phyloP scores from a whole-genome alignment of 495 filamentous ascomycete species.

The Cladorrhinum samala region DNA sequence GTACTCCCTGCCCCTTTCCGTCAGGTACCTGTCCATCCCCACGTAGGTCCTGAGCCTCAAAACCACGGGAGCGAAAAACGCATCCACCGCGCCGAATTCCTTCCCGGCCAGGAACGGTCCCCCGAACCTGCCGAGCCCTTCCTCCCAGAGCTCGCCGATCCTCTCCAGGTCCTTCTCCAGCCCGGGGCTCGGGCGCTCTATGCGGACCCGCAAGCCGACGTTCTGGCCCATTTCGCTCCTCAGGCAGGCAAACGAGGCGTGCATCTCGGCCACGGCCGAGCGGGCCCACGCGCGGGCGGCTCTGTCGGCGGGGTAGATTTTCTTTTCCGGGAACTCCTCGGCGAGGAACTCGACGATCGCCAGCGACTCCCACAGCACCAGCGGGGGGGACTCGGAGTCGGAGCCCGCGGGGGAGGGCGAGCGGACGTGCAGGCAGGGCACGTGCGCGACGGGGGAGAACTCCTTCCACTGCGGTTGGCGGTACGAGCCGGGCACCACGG shows the following conservation, averaged over 20 bases:
- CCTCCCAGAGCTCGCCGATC: conserved; percentile 33
- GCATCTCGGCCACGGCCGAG: conserved; percentile 49
- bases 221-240: conserved; percentile 42
- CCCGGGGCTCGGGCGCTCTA: conserved; percentile 20
- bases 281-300: conserved; percentile 45
- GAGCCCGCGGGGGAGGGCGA: neutral
- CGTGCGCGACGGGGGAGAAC: conserved; percentile 28
- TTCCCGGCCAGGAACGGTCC: conserved; percentile 36
- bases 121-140: conserved; percentile 31
- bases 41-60: conserved; percentile 26
- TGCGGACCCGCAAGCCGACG: conserved; percentile 34
- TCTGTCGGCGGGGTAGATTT: conserved; percentile 41
- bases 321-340: conserved; percentile 37
- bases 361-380: conserved; percentile 44
- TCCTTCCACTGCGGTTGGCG: conserved; percentile 15
- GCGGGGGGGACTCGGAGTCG: neutral
- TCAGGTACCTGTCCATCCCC: conserved; percentile 9
- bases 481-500: conserved; percentile 12
- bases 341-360: conserved; percentile 51
- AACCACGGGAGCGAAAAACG: conserved; percentile 38
- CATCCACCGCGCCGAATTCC: conserved; percentile 35
- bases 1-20: conserved; percentile 19
- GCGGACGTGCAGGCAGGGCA: conserved; percentile 28
- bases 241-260: conserved; percentile 43
- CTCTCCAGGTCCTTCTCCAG: conserved; percentile 26